phyloP scores from a whole-genome alignment of 1,139 yeast species.

The Candida gigantensis region DNA sequence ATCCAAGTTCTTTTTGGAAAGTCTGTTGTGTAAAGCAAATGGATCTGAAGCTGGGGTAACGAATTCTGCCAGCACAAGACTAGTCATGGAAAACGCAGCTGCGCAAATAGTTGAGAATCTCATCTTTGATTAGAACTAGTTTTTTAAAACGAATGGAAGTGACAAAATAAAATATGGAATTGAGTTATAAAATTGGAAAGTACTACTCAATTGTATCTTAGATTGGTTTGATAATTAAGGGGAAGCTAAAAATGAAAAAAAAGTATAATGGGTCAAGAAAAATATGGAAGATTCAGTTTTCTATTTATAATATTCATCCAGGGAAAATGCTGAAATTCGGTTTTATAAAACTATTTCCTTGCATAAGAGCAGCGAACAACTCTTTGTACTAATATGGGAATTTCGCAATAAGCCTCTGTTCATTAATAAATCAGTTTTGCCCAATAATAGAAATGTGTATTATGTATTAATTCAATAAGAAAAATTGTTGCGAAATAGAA shows the following conservation, averaged over 20 bases:
- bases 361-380: not conserved
- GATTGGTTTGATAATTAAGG: no score
- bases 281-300: not conserved
- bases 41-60: constrained; percentile 12
- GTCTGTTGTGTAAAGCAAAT: constrained; percentile 8
- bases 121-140: constrained; percentile 6
- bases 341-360: no score
- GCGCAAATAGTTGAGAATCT: constrained; percentile 13
- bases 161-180: not conserved
- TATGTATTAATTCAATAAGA: no score
- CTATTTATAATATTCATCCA: not conserved
- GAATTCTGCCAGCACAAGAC: constrained; percentile 12
- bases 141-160: constrained; percentile 7
- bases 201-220: no score
- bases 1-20: constrained; percentile 8
- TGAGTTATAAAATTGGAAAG: not conserved
- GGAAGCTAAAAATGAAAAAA: not conserved
- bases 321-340: no score
- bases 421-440: no score
- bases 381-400: not conserved
- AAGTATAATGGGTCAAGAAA: not conserved
- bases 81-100: constrained; percentile 7
- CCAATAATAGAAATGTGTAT: constrained; percentile 3
- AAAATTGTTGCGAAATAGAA: constrained; percentile 3
- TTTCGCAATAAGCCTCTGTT: not conserved